Base-by-base conservation (phyloP, 192 early-diverging fungal genomes). In the Geranomyces variabilis region DNA sequence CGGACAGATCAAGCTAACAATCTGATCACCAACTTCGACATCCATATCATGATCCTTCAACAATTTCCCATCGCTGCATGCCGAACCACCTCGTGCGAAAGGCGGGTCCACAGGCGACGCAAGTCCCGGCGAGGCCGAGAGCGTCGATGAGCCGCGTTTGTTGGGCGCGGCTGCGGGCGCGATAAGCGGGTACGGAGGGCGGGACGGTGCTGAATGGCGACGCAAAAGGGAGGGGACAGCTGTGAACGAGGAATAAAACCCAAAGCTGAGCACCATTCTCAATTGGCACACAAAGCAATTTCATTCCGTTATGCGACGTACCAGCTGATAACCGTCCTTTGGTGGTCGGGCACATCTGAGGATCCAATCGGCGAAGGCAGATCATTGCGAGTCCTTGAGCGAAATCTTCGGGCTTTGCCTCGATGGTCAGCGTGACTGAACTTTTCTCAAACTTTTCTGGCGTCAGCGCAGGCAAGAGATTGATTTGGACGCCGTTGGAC, bases 1-100 rank as follows among this genome's bases (percentile, higher is more conserved):
- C n/a, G 72, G 72, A 29, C 72, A 74, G 7, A 55, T 60, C 28
- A 74, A 51, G 34, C 30, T 58, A 5, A 74, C 72, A 45, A 74
- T 74, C 63, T 74, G 72, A 34, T 74, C 72, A 22, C 72, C 72
- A 26, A 74, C 43, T 67, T 74, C 53, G 6, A 74, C 56, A 24
- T 57, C 63, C 22, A 36, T 53, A 29, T 55, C 36, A 17, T 66
- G 58, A 17, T 67, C 58, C 17, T 33, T 7, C 22, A 7, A 7
- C 6, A 3, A 7, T n/a, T 24, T 26, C n/a, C 51, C 51, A 53
- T 53, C 24, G 51, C n/a, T 24, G 24, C n/a, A n/a, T 33, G 59
- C 26, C 26, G 29, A 31, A 36, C 43, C 22, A 17, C 29, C 43
- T 45, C 45, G 2, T 21, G 63, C 63, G 9, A 31, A 65, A 17